Percentiles rank a stretch among this genome's conserved stretches.
Evolutionary conservation across 176 grass and related monocot genomes (phyloP).

Genomic region (Areca catechu): DNA sequence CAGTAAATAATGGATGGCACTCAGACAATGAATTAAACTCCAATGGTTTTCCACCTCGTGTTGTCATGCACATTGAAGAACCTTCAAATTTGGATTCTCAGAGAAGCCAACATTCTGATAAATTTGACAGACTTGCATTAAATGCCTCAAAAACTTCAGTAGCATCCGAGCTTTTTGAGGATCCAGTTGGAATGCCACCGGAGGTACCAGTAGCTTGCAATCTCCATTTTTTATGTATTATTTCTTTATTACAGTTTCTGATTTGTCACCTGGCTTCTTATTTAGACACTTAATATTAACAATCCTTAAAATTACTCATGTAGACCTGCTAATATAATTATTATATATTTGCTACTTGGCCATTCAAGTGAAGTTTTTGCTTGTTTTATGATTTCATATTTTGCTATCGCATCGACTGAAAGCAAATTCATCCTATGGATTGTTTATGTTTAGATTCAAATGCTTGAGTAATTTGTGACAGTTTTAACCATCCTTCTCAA

Average conservation of each 20-base stretch:
- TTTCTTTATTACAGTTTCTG: neutral
- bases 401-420: too few species aligned
- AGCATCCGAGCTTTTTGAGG: constrained; percentile 43
- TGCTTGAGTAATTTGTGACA: too few species aligned
- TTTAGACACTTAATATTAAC: too few species aligned
- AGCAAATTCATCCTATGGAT: too few species aligned
- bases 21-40: constrained; percentile 85
- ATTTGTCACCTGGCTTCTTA: too few species aligned
- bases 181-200: constrained; percentile 65
- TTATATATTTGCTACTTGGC: too few species aligned
- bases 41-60: constrained; percentile 48
- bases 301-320: too few species aligned
- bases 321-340: too few species aligned
- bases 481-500: too few species aligned
- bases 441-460: too few species aligned
- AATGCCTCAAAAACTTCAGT: constrained; percentile 37
- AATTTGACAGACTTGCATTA: constrained; percentile 27
- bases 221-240: constrained; percentile 4
- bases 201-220: constrained; percentile 41
- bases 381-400: too few species aligned
- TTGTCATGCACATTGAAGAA: constrained; percentile 33
- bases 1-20: constrained; percentile 51
- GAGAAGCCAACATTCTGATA: constrained; percentile 28
- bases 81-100: constrained; percentile 31
- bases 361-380: too few species aligned